Evolutionary conservation across 139 green algal genomes (phyloP), one percentile per base, ranked within the genome.

Genomic region (Limnomonas spitsbergensis): DNA sequence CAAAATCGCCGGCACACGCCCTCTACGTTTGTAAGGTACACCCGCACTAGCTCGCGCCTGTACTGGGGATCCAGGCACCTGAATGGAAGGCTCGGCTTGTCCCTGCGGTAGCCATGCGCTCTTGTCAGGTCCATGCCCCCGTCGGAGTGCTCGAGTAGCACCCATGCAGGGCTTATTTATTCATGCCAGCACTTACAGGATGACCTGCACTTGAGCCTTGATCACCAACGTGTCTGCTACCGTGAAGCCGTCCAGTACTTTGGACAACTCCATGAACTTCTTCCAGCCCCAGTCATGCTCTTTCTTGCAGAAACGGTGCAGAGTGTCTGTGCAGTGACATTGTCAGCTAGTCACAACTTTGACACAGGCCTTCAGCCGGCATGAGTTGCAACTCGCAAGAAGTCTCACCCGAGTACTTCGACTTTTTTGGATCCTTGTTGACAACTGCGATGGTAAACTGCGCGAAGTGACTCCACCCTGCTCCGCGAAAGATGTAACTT

Each of bases 241-340:
- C 1, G 92, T 96, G 85, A 98, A 98, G 20, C 95, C 95, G 61
- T 98, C 95, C 69, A 94, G 66, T 52, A 98, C 86, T 78, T 94
- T 96, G 35, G 74, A 85, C 54, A 93, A 84, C 84, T 94, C 91
- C 93, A 99, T 99, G 88, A 98, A 99, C 88, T 98, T 98, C 88
- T 99, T 99, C 95, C 95, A 99, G 0, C 95, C 95, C 95, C 95
- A 99, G 84, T 99, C 95, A 81, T 99, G 95, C 89, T 99, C 95
- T 88, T 99, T 99, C 84, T 99, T 99, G 91, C 94, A 98, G 89
- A 99, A 99, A 29, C 95, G 90, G 87, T 99, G 95, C 83, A 99
- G 86, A 20, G 95, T 99, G 83, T 99, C 95, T 91, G 84, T 73
- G n/a, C 26, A n/a, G n/a, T n/a, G n/a, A n/a, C n/a, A n/a, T n/a